phyloP scores from a whole-genome alignment of 176 grass and related monocot species.

The Eragrostis nindensis region DNA sequence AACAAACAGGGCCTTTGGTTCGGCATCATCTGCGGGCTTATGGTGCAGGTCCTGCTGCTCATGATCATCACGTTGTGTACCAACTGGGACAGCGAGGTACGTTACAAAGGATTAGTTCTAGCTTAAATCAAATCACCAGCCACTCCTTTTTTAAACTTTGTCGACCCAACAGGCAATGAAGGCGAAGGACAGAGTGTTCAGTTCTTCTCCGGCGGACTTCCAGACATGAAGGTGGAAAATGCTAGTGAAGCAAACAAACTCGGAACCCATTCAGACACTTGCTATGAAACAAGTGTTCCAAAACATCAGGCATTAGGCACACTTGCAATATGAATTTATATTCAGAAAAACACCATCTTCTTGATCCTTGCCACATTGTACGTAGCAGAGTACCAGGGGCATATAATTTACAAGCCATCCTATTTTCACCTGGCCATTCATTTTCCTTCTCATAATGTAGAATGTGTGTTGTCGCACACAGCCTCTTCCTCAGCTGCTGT shows the following conservation, averaged over 20 bases:
- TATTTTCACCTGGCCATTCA: no score
- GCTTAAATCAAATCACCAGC: no score
- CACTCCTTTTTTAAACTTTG: not conserved
- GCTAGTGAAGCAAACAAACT: not conserved
- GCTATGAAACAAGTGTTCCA: not conserved
- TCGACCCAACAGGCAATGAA: conserved; percentile 22
- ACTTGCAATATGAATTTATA: no score
- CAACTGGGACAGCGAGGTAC: conserved; percentile 76
- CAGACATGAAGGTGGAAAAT: conserved; percentile 2
- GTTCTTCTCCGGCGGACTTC: conserved; percentile 45
- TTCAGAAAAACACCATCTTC: no score
- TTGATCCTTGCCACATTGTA: no score
- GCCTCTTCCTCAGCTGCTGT: no score
- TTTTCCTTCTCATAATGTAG: no score
- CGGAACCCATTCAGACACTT: not conserved
- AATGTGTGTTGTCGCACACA: no score
- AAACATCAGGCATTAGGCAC: no score
- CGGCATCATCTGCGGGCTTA: conserved; percentile 67
- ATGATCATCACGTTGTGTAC: conserved; percentile 53
- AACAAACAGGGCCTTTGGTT: conserved; percentile 76
- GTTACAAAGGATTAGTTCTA: not conserved
- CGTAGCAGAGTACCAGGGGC: no score
- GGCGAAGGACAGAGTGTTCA: conserved; percentile 58
- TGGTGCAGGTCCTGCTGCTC: conserved; percentile 59
- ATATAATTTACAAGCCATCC: no score